Percentiles rank a stretch among this genome's conserved stretches.
Conservation (phyloP, 1,284 basidiomycete genomes). For the Ceratobasidium sp. region DNA sequence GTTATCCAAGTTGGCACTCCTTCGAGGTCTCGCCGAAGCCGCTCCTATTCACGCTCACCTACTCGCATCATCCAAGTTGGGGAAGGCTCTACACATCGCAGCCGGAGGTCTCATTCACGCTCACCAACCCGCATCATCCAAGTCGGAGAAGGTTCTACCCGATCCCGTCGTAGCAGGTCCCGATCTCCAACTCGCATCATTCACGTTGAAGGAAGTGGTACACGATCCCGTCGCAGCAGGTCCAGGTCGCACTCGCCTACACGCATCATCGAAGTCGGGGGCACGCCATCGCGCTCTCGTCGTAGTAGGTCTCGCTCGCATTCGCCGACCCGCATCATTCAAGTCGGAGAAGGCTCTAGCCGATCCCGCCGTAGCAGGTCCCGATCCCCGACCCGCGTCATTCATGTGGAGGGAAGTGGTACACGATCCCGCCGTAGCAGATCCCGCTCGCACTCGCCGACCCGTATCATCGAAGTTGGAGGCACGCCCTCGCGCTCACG, state of each 20-base stretch:
- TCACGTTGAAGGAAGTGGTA: not conserved
- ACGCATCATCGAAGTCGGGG: constrained; percentile 18
- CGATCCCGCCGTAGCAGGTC: constrained; percentile 15
- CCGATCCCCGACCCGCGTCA: constrained; percentile 1
- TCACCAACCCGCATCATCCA: constrained; percentile 12
- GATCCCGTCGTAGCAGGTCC: constrained; percentile 11
- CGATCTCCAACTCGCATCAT: constrained; percentile 26
- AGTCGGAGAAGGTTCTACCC: not conserved
- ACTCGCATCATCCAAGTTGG: constrained; percentile 1
- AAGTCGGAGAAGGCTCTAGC: constrained; percentile 12
- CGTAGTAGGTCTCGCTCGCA: not conserved
- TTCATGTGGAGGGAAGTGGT: not conserved
- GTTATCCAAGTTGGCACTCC: not conserved
- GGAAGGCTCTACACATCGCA: not conserved
- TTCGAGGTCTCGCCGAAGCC: not conserved
- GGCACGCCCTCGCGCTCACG: not conserved
- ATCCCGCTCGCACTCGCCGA: constrained; percentile 17
- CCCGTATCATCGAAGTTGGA: constrained; percentile 3
- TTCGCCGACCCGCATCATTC: constrained; percentile 14
- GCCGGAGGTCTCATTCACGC: not conserved
- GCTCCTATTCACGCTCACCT: not conserved
- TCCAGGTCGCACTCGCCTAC: constrained; percentile 26
- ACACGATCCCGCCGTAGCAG: not conserved
- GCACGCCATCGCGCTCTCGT: not conserved
- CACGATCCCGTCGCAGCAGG: constrained; percentile 8